Conservation (phyloP, 2,329 filamentous ascomycete species). For the Dactylellina sp. region DNA sequence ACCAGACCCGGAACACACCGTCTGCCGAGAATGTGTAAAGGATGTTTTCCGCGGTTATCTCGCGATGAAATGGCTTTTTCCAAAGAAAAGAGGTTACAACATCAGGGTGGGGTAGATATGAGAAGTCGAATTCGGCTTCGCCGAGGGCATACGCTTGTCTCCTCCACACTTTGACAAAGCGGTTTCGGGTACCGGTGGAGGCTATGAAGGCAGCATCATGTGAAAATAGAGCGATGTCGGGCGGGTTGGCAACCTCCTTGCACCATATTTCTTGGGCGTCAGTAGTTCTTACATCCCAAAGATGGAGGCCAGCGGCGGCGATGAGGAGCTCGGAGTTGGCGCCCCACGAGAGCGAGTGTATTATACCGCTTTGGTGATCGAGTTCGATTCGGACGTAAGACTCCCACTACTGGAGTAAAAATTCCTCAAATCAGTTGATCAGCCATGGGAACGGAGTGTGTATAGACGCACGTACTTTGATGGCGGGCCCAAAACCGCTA, state of each 20-base stretch:
- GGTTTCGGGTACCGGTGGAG: slow-evolving; percentile 80
- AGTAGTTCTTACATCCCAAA: slow-evolving; percentile 65
- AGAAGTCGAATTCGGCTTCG: slow-evolving; percentile 87
- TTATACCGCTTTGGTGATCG: slow-evolving; percentile 67
- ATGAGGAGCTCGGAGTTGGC: slow-evolving; percentile 84
- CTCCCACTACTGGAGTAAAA: slow-evolving; percentile 69
- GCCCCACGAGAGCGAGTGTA: slow-evolving; percentile 84
- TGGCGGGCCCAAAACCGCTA: slow-evolving; percentile 10
- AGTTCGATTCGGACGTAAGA: slow-evolving; percentile 70
- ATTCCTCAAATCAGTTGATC: slow-evolving; percentile 37
- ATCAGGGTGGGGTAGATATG: slow-evolving; percentile 86
- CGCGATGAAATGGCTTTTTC: slow-evolving; percentile 80
- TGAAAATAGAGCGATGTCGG: slow-evolving; percentile 81
- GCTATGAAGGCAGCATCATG: slow-evolving; percentile 89
- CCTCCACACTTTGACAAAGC: slow-evolving; percentile 92
- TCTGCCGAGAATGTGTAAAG: slow-evolving; percentile 91
- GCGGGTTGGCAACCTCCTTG: slow-evolving; percentile 77
- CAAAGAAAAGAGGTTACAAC: slow-evolving; percentile 86
- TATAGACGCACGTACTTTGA: slow-evolving; percentile 45
- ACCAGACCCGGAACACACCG: slow-evolving; percentile 84
- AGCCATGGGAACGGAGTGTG: background rate
- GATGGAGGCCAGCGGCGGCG: slow-evolving; percentile 77
- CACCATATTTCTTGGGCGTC: slow-evolving; percentile 76
- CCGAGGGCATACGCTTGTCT: slow-evolving; percentile 84
- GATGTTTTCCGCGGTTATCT: slow-evolving; percentile 84